A percentile compares a stretch with the other conserved stretches of the same genome.
These are phyloP conservation scores for Diplosphaera chodatii DNA, from an alignment of 139 green algal species.

Conservation along the genomic window DNA sequence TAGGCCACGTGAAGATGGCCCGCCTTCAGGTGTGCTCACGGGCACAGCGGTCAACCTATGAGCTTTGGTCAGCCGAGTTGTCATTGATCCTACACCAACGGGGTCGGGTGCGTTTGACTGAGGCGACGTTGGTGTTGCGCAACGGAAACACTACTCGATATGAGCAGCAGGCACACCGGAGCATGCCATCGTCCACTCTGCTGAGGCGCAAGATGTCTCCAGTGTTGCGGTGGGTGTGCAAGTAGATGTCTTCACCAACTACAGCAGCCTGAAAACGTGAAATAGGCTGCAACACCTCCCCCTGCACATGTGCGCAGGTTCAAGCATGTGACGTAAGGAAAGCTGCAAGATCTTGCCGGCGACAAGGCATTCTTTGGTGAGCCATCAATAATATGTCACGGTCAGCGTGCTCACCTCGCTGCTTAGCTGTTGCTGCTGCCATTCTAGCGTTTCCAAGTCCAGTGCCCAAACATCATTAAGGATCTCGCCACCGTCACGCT, in stretches of 20 bases:
- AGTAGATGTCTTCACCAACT: constrained; percentile 21
- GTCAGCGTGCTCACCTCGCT: too few relatives aligned
- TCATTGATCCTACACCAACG: too few relatives aligned
- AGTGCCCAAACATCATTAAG: constrained; percentile 24
- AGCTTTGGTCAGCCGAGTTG: too few relatives aligned
- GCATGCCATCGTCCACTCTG: constrained; percentile 13
- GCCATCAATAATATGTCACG: too few relatives aligned
- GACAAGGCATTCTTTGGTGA: too few relatives aligned
- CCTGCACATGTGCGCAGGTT: constrained; percentile 5
- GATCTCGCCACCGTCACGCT: constrained; percentile 16
- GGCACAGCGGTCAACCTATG: neutral
- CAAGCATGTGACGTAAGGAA: too few relatives aligned
- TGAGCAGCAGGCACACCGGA: too few relatives aligned
- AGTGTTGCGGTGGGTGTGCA: constrained; percentile 34
- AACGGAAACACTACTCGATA: too few relatives aligned
- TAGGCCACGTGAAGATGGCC: constrained; percentile 15
- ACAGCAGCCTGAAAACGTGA: constrained; percentile 28
- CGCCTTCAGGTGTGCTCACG: neutral
- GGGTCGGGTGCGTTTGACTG: too few relatives aligned
- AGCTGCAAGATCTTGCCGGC: too few relatives aligned
- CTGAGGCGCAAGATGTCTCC: constrained; percentile 25
- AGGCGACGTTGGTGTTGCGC: too few relatives aligned
- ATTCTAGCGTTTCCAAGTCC: constrained; percentile 7
- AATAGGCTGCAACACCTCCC: constrained; percentile 14
- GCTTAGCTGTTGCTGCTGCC: constrained; percentile 7